Base-by-base conservation (phyloP, 352 stramenopile species). In the Globisporangium cystogenes region DNA sequence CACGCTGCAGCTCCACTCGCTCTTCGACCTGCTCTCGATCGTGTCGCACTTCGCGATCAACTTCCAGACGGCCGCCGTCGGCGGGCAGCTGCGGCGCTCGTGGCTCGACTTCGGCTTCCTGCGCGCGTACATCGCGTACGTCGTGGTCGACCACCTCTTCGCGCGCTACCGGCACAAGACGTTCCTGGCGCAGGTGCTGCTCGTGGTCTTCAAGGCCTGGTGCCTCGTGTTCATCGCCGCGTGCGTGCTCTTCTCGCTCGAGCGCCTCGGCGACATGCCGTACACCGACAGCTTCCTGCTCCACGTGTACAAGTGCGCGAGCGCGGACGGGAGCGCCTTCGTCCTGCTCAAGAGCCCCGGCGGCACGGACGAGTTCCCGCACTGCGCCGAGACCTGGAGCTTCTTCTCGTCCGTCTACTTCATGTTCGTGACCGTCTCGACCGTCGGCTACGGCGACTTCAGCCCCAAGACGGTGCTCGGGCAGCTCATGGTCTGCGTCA, bases 361-460 rank as follows among this genome's bases (percentile, higher is more conserved):
- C 39, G 75, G 73, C 44, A 83, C 75, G 0, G 58, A 57, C 4
- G 67, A 68, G 35, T 88, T 75, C 33, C 57, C 74, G 1, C 68
- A 74, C 24, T 95, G 85, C 59, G 55, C 64, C 10, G 85, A 95
- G 62, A 87, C 81, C 1, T 93, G 83, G 85, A 91, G 78, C 56
- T 84, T 92, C 44, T 95, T 95, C 45, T 86, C 81, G 45, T 87
- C 82, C 35, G 87, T 95, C 44, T 95, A 95, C 61, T 95, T 93
- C 46, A 93, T 92, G 73, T 91, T 95, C 43, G 85, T 95, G 48
- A 95, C 85, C 3, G 82, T 92, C 11, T 93, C 82, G 11, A 95
- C 85, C 6, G 85, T 95, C 29, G 85, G 85, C 0, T 95, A 95
- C 48, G 85, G 85, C 3, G 85, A 95, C 55, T 92, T 95, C 46